These are phyloP conservation scores for Fusarium duplospermum DNA, from an alignment of 2,329 filamentous ascomycete genomes.

Conservation along the genomic window DNA sequence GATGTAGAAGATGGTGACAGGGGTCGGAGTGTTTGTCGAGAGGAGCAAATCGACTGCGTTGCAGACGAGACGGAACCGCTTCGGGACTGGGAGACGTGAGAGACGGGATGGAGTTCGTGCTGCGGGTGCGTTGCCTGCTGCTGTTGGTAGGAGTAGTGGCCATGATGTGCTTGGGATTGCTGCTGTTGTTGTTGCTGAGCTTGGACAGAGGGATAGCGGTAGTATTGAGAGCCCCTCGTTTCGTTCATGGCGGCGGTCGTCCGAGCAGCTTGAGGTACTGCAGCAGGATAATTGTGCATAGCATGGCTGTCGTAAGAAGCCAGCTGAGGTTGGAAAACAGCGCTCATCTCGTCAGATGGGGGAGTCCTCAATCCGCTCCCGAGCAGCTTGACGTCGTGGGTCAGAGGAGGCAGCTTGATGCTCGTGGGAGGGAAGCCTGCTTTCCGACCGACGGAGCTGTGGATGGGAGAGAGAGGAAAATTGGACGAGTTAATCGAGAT, in stretches of 20 bases:
- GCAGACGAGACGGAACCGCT: conserved; percentile 34
- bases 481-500: conserved; percentile 36
- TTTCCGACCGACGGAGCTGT: conserved; percentile 34
- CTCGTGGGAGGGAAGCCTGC: conserved; percentile 26
- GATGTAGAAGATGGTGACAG: conserved; percentile 53
- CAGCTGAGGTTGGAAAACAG: conserved; percentile 62
- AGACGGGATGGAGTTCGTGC: conserved; percentile 24
- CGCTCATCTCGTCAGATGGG: conserved; percentile 64
- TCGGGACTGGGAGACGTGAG: conserved; percentile 24
- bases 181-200: conserved; percentile 30
- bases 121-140: conserved; percentile 18
- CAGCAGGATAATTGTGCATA: conserved; percentile 53
- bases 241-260: conserved; percentile 50
- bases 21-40: conserved; percentile 49
- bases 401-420: conserved; percentile 32
- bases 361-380: conserved; percentile 62
- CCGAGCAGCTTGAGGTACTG: conserved; percentile 50
- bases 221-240: conserved; percentile 46
- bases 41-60: conserved; percentile 25
- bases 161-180: conserved; percentile 17
- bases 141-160: conserved; percentile 27
- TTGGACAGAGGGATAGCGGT: conserved; percentile 46
- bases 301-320: conserved; percentile 61
- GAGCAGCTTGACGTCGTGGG: conserved; percentile 28
- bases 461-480: conserved; percentile 38